Conservation (phyloP, 1,284 basidiomycete genomes). For the Pulchroboletus neoregius region DNA sequence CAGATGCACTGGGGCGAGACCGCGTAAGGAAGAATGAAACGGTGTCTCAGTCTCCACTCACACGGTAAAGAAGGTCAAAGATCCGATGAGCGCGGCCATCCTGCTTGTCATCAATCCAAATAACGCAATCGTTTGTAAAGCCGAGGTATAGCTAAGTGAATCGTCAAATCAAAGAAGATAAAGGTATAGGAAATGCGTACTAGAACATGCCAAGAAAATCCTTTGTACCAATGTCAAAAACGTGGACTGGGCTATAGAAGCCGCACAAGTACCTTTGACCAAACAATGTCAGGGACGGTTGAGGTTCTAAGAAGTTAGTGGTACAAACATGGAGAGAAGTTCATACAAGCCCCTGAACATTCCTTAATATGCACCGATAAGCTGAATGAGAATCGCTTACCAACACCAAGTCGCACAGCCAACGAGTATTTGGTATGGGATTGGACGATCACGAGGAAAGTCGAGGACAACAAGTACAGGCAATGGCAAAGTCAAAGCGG, state of each 20-base stretch:
- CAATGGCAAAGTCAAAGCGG: slow-evolving; percentile 40
- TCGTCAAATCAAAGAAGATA: slow-evolving; percentile 2
- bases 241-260: slow-evolving; percentile 39
- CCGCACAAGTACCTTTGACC: slow-evolving; percentile 51
- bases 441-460: slow-evolving; percentile 58
- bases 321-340: slow-evolving; percentile 52
- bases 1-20: slow-evolving; percentile 41
- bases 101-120: slow-evolving; percentile 74
- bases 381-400: slow-evolving; percentile 32
- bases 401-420: slow-evolving; percentile 56
- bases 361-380: slow-evolving; percentile 8
- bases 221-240: slow-evolving; percentile 42
- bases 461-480: slow-evolving; percentile 61
- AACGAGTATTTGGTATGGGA: slow-evolving; percentile 58
- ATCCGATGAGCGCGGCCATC: slow-evolving; percentile 59
- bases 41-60: slow-evolving; percentile 34
- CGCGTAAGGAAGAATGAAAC: neutral
- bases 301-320: neutral
- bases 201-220: slow-evolving; percentile 66
- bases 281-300: slow-evolving; percentile 11
- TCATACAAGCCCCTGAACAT: slow-evolving; percentile 45
- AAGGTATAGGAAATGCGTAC: slow-evolving; percentile 39
- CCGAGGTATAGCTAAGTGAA: slow-evolving; percentile 44
- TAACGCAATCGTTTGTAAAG: slow-evolving; percentile 70
- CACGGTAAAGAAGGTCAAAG: slow-evolving; percentile 56